These are phyloP conservation scores for Dothideomycetes sp. DNA, from an alignment of 2,329 filamentous ascomycete genomes.

Conservation along the genomic window DNA sequence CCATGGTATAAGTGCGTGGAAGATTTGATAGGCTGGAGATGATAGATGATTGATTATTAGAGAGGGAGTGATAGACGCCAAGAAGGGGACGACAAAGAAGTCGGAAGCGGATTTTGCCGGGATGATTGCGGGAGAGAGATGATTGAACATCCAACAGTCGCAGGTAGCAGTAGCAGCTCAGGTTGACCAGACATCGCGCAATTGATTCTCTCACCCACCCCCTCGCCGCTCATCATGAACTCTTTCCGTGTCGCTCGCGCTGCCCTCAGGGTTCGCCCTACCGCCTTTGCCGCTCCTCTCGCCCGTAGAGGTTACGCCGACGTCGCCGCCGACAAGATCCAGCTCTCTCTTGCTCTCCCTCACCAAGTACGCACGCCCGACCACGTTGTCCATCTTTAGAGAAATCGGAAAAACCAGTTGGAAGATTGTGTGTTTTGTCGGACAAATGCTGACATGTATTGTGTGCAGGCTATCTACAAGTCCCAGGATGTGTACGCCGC, in stretches of 20 bases:
- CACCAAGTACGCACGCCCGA: conserved; percentile 70
- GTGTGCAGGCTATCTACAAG: conserved; percentile 56
- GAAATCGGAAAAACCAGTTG: too few relatives aligned
- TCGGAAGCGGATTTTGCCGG: conserved; percentile 2
- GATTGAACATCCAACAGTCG: conserved; percentile 8
- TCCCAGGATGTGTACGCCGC: conserved; percentile 58
- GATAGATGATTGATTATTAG: background rate
- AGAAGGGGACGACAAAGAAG: conserved; percentile 2
- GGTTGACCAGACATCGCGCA: conserved; percentile 4
- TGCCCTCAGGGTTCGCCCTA: conserved; percentile 74
- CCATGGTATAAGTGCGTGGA: too few relatives aligned
- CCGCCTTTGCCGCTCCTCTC: conserved; percentile 55
- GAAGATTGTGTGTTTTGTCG: background rate
- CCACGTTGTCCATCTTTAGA: background rate
- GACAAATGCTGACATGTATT: conserved; percentile 18
- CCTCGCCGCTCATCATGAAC: conserved; percentile 59
- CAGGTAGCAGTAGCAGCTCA: background rate
- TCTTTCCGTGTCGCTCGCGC: conserved; percentile 84
- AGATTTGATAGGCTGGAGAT: too few relatives aligned
- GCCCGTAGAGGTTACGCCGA: conserved; percentile 81
- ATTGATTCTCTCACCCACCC: conserved; percentile 11
- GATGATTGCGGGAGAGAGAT: conserved; percentile 10
- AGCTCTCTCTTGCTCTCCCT: conserved; percentile 93
- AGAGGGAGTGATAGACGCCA: background rate
- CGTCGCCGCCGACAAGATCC: conserved; percentile 59